phyloP scores from a whole-genome alignment of 2,329 filamentous ascomycete genomes.

The Fusarium sp. region DNA sequence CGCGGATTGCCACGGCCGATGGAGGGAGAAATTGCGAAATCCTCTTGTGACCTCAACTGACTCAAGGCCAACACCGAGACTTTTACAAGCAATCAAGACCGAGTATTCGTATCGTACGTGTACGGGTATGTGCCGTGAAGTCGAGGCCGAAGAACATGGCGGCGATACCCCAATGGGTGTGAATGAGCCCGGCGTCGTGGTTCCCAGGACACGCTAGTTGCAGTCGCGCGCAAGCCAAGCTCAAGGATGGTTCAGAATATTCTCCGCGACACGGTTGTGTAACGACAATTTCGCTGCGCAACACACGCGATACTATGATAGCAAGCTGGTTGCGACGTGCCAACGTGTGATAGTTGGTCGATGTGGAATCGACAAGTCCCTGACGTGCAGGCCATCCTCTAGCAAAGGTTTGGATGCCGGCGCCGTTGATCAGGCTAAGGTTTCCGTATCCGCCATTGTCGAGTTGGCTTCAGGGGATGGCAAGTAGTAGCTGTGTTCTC shows the following conservation, averaged over 20 bases:
- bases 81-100: conserved; percentile 27
- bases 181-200: conserved; percentile 48
- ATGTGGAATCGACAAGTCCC: conserved; percentile 42
- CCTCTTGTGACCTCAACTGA: conserved; percentile 48
- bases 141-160: conserved; percentile 46
- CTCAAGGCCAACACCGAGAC: conserved; percentile 43
- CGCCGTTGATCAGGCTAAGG: conserved; percentile 41
- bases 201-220: conserved; percentile 50
- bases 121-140: conserved; percentile 25
- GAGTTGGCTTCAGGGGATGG: conserved; percentile 39
- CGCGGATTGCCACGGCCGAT: conserved; percentile 46
- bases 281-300: conserved; percentile 46
- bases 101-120: conserved; percentile 19
- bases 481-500: conserved; percentile 16
- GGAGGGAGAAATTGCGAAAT: conserved; percentile 44
- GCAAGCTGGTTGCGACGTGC: conserved; percentile 37
- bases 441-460: conserved; percentile 35
- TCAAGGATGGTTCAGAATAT: conserved; percentile 48
- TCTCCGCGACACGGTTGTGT: conserved; percentile 49
- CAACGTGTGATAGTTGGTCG: conserved; percentile 27
- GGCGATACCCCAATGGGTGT: conserved; percentile 48
- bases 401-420: conserved; percentile 31
- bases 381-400: conserved; percentile 46
- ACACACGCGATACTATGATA: conserved; percentile 43
- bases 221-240: conserved; percentile 49